phyloP scores from a whole-genome alignment of 805 yeast genomes.

The Komagataella mondaviorum region DNA sequence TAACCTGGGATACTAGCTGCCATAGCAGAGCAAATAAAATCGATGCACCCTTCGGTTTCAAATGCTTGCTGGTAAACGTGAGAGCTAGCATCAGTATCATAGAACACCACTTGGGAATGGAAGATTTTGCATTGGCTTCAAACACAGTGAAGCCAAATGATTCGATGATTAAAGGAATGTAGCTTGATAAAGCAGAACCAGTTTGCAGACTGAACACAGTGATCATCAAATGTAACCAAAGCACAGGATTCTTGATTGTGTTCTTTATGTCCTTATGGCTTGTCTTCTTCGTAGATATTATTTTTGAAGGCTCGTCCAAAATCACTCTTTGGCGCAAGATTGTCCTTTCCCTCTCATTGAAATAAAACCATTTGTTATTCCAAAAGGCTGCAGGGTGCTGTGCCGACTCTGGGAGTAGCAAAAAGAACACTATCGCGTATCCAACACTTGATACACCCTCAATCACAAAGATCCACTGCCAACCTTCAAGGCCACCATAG shows the following conservation, averaged over 20 bases:
- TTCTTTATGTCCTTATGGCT: neutral
- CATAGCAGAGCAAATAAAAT: constrained; percentile 1
- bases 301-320: neutral
- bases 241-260: neutral
- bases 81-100: neutral
- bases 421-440: constrained; percentile 16
- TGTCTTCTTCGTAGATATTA: neutral
- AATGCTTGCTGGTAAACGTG: constrained; percentile 2
- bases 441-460: constrained; percentile 29
- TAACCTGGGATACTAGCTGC: constrained; percentile 5
- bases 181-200: neutral
- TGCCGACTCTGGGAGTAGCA: constrained; percentile 8
- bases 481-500: constrained; percentile 13
- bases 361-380: neutral
- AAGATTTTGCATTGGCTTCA: constrained; percentile 7
- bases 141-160: constrained; percentile 5
- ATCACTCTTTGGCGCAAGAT: neutral
- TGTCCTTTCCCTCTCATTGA: neutral
- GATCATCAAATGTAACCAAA: neutral
- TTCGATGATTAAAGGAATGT: constrained; percentile 6
- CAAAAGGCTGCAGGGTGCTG: constrained; percentile 5
- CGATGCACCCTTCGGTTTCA: constrained; percentile 3
- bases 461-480: constrained; percentile 38
- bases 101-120: constrained; percentile 4
- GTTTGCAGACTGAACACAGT: neutral